These are phyloP conservation scores for Exophiala oligosperma DNA, from an alignment of 2,329 filamentous ascomycete genomes.

Conservation along the genomic window DNA sequence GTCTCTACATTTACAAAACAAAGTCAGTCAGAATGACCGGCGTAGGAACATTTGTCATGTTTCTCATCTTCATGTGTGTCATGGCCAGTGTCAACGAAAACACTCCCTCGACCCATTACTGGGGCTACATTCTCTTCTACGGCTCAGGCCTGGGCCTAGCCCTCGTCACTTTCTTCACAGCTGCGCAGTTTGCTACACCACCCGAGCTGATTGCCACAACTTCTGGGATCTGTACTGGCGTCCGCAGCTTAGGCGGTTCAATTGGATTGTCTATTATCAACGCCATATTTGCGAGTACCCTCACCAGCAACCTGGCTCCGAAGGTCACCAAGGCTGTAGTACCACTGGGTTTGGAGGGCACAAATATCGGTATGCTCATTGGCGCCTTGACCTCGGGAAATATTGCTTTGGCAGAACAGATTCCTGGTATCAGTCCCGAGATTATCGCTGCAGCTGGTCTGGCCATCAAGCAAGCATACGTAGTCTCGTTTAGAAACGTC, in stretches of 20 bases:
- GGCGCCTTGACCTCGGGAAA: slow-evolving; percentile 6
- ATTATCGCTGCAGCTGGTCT: slow-evolving; percentile 10
- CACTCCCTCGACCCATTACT: slow-evolving; percentile 12
- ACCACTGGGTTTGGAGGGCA: slow-evolving; percentile 4
- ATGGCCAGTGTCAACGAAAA: slow-evolving; percentile 10
- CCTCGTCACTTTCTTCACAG: slow-evolving; percentile 13
- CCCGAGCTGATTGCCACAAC: slow-evolving; percentile 20
- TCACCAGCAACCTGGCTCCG: slow-evolving; percentile 6
- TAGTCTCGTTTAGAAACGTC: slow-evolving; percentile 10
- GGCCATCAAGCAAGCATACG: slow-evolving; percentile 8
- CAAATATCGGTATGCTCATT: slow-evolving; percentile 7
- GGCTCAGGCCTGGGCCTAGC: slow-evolving; percentile 10
- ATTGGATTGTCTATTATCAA: slow-evolving; percentile 15
- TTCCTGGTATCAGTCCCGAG: slow-evolving; percentile 8
- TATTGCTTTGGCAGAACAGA: not conserved
- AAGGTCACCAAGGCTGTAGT: slow-evolving; percentile 10
- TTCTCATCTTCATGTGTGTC: slow-evolving; percentile 7
- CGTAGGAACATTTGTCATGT: slow-evolving; percentile 6
- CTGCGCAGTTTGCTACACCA: slow-evolving; percentile 19
- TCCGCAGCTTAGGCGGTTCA: slow-evolving; percentile 17
- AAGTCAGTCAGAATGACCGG: slow-evolving; percentile 11
- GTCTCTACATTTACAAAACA: slow-evolving; percentile 13
- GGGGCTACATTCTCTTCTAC: slow-evolving; percentile 18
- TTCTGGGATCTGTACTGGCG: slow-evolving; percentile 9
- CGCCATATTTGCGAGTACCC: slow-evolving; percentile 5